Percentiles rank a stretch among this genome's conserved stretches.
phyloP scores from a whole-genome alignment of 352 stramenopile species.

The Phytophthora colocasiae region DNA sequence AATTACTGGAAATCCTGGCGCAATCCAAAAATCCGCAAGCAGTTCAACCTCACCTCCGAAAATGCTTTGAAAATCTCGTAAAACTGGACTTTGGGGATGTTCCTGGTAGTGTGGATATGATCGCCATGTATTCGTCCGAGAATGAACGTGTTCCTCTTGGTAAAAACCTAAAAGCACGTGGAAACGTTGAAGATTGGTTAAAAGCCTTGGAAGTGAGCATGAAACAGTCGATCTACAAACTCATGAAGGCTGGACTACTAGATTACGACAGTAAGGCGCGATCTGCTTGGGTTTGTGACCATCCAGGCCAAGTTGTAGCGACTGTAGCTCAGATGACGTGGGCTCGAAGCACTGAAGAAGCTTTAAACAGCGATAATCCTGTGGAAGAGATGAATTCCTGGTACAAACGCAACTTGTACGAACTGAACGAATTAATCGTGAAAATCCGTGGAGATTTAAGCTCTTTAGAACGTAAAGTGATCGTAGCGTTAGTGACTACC shows the following conservation, averaged over 20 bases:
- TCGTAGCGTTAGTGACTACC: constrained; percentile 94
- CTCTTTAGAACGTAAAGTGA: constrained; percentile 91
- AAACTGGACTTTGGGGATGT: constrained; percentile 84
- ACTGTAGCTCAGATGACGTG: constrained; percentile 95
- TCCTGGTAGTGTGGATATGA: constrained; percentile 90
- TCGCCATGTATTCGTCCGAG: constrained; percentile 94
- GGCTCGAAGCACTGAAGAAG: constrained; percentile 90
- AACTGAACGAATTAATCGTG: constrained; percentile 92
- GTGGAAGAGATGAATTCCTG: constrained; percentile 70
- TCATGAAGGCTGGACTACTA: constrained; percentile 92
- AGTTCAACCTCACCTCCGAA: constrained; percentile 94
- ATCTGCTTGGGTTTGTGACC: constrained; percentile 88
- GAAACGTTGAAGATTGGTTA: constrained; percentile 90
- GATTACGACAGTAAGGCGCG: constrained; percentile 91
- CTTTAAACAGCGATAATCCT: constrained; percentile 48
- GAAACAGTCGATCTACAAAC: constrained; percentile 92
- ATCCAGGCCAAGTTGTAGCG: constrained; percentile 93
- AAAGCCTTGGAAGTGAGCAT: constrained; percentile 90
- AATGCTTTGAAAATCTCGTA: constrained; percentile 94
- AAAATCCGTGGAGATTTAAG: constrained; percentile 92
- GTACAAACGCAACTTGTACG: constrained; percentile 78
- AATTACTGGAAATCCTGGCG: constrained; percentile 94
- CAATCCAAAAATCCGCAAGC: constrained; percentile 95
- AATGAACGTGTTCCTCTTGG: constrained; percentile 87
- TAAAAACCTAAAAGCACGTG: constrained; percentile 94